Evolutionary conservation across 371 early-diverging fungal genomes (phyloP), one percentile per base, ranked within the genome.

Genomic region (Mortierella sp.): DNA sequence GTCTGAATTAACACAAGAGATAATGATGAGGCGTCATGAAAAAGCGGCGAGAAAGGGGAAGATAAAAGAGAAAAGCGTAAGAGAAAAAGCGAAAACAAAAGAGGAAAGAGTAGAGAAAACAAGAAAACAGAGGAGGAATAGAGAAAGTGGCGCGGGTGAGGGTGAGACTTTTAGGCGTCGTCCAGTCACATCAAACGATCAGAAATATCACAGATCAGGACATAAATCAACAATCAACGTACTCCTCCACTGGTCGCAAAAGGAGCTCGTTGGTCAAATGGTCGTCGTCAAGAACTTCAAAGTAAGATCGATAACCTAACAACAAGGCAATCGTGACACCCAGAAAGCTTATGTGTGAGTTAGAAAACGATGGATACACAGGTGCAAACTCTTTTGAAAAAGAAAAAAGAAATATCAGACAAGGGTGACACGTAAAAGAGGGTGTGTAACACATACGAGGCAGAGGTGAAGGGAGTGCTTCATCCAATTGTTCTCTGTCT

Each of bases 131-230:
- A n/a, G n/a, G n/a, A n/a, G n/a, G n/a, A n/a, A n/a, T n/a, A n/a
- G n/a, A n/a, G n/a, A n/a, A n/a, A n/a, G n/a, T n/a, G n/a, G n/a
- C n/a, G n/a, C n/a, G 21, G 24, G 34, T 8, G 34, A 16, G 31
- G 34, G 63, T 63, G 31, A 63, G 63, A 63, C 63, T 63, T 34
- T 63, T 63, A 31, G 63, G 13, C 63, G 63, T 16, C 38, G 31
- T 34, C 63, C 63, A 63, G 34, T 63, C 63, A 63, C 8, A 63
- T 63, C 21, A 60, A 26, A 28, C 60, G 4, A 60, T 4, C n/a
- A 55, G 55, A 55, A 55, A 55, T 7, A 55, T n/a, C 8, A 55
- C 55, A n/a, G 24, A 55, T 34, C 63, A 63, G 5, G 34, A 34
- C 34, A 63, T 2, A 5, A 8, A 28, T 19, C 16, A 63, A 63